A percentile compares a stretch with the other conserved stretches of the same genome.
phyloP scores from a whole-genome alignment of 2,329 filamentous ascomycete species.

The Claviceps spartinae region DNA sequence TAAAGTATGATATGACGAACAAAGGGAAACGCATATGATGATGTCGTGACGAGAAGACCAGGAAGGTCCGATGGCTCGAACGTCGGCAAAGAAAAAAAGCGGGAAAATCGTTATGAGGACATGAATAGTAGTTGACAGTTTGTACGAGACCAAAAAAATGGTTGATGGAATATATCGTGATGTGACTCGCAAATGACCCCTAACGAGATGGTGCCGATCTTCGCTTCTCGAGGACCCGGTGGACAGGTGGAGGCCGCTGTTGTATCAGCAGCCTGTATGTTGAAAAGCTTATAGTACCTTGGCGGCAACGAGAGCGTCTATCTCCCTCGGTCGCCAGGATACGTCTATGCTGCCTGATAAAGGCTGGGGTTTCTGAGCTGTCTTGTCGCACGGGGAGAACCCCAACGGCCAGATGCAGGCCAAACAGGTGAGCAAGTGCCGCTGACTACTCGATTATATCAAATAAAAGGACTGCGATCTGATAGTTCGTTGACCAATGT shows the following conservation, averaged over 20 bases:
- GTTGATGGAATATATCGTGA: constrained; percentile 3
- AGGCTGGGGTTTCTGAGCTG: not conserved
- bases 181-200: not conserved
- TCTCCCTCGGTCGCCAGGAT: not conserved
- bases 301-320: not conserved
- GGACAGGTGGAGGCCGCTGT: not conserved
- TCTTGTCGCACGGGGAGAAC: constrained; percentile 10
- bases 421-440: no score
- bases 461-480: not conserved
- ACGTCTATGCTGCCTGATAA: not conserved
- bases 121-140: constrained; percentile 22
- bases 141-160: constrained; percentile 14
- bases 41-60: constrained; percentile 17
- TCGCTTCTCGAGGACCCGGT: not conserved
- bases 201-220: not conserved
- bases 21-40: constrained; percentile 23
- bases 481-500: not conserved
- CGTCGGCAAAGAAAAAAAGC: constrained; percentile 18
- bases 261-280: not conserved
- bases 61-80: constrained; percentile 17
- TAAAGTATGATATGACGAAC: constrained; percentile 19
- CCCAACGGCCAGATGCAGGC: constrained; percentile 14
- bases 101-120: constrained; percentile 30
- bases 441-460: not conserved
- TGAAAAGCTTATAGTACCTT: not conserved